Evolutionary conservation across 139 green algal species (phyloP), one percentile per base, ranked within the genome.

Genomic region (Spirogloea muscicola): DNA sequence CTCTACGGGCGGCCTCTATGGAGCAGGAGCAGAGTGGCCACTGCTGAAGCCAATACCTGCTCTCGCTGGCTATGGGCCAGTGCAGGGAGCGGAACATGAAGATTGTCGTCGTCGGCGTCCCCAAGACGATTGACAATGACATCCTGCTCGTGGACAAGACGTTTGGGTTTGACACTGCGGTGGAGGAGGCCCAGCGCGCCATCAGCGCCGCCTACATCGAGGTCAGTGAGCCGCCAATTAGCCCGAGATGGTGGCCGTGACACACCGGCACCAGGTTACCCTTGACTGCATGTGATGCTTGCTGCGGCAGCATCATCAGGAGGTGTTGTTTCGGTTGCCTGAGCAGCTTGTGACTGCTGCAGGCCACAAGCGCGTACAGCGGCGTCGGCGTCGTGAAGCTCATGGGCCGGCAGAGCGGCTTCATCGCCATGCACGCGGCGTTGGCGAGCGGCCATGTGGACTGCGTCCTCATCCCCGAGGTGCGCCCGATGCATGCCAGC

Each of bases 121-220:
- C 94, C 48, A 98, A 98, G 84, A 96, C 90, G 27, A 97, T 98
- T 33, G 93, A 98, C 80, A 98, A 98, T 63, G 93, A 98, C 86
- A 96, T 98, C 74, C 87, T 96, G 55, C 67, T 91, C 44, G 89
- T 93, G 59, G 80, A 86, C 60, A 76, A 80, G 37, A 78, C 74
- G 16, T 86, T 86, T 48, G 80, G 83, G 6, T 97, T 98, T 77
- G 93, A 98, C 76, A 96, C 93, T 3, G 92, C 94, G 1, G 93
- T 97, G 58, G 92, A 98, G 81, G 91, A 97, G 88, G 86, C 90
- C 16, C 93, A 98, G 85, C 82, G 90, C 0, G 88, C 90, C 7
- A 89, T 98, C 41, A 73, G 95, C 62, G 90, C 89, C 6, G 94
- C 93, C 2, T 92, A 96, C 70, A 88, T 96, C 41, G 94, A 76